A percentile compares a stretch with the other conserved stretches of the same genome.
Conservation (phyloP, 228 moss, liverwort and hornwort genomes). For the Sphagnum magellanicum region DNA sequence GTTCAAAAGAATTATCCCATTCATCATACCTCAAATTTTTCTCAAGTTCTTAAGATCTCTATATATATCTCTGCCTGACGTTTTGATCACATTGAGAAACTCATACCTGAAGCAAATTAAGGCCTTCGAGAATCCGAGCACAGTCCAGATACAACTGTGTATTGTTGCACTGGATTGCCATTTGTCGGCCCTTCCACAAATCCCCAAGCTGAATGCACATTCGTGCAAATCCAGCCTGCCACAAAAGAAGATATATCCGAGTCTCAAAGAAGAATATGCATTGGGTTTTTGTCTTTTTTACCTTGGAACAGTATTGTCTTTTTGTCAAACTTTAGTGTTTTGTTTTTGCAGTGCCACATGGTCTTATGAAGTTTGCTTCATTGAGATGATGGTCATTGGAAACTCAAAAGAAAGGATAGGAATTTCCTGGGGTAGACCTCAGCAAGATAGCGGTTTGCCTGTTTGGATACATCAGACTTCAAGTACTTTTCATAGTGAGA, state of each 20-base stretch:
- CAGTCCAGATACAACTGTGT: slow-evolving; percentile 58
- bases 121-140: slow-evolving; percentile 38
- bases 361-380: neutral
- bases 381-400: neutral
- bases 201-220: slow-evolving; percentile 71
- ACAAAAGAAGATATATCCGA: neutral
- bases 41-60: neutral
- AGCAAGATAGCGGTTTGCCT: slow-evolving; percentile 3
- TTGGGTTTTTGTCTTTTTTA: too few relatives aligned
- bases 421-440: neutral
- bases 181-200: slow-evolving; percentile 82
- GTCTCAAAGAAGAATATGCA: too few relatives aligned
- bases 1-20: neutral
- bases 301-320: too few relatives aligned
- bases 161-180: slow-evolving; percentile 41
- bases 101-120: slow-evolving; percentile 49
- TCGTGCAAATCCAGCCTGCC: slow-evolving; percentile 59
- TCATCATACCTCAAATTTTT: neutral
- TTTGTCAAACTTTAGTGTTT: neutral
- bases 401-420: neutral
- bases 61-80: neutral
- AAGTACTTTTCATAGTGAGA: slow-evolving; percentile 45
- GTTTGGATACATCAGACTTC: slow-evolving; percentile 2
- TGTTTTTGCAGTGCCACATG: neutral
- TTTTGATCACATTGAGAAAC: neutral